Evolutionary conservation across 306 rosid genomes (phyloP), one percentile per base, ranked within the genome.

Genomic region (Inga laurina): DNA sequence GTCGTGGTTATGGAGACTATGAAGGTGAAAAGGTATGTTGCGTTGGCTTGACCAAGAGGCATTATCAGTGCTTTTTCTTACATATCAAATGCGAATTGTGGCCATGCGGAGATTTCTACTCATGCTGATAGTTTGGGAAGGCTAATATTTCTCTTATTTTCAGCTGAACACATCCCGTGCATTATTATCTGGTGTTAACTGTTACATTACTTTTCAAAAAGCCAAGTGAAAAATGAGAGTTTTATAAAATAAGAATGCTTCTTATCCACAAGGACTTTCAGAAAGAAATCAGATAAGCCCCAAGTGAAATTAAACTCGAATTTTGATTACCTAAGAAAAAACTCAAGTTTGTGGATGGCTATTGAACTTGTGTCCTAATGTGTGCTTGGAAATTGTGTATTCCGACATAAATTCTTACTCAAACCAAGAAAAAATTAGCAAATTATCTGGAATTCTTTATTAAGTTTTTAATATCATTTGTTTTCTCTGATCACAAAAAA

Each of bases 1-100:
- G 92, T 61, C 92, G 97, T 85, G 99, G 99, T 74, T 95, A 93
- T 82, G 99, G 99, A 77, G 88, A 91, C 18, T 96, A 90, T 84
- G 98, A 93, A 82, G 99, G 98, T 67, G 99, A 95, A 91, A 91
- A 89, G 92, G 99, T 93, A 88, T 79, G 85, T 46, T 76, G 44
- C 61, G 19, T 49, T 32, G 35, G 57, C 30, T 66, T 77, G 48
- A 80, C 73, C 13, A 10, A 78, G 74, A 77, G 72, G 15, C 34
- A 76, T 79, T 76, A 10, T 56, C 54, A 49, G 45, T 71, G 8
- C 54, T 30, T 35, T 43, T 69, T 35, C 32, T 32, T 32, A 32
- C 34, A 32, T 32, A 32, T 32, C 34, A 32, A 3, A 32, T 32
- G 34, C 3, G 34, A 32, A 32, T 32, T 32, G 34, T 32, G 34